phyloP scores from a whole-genome alignment of 2,329 filamentous ascomycete species.

The Epichloe hybrida region DNA sequence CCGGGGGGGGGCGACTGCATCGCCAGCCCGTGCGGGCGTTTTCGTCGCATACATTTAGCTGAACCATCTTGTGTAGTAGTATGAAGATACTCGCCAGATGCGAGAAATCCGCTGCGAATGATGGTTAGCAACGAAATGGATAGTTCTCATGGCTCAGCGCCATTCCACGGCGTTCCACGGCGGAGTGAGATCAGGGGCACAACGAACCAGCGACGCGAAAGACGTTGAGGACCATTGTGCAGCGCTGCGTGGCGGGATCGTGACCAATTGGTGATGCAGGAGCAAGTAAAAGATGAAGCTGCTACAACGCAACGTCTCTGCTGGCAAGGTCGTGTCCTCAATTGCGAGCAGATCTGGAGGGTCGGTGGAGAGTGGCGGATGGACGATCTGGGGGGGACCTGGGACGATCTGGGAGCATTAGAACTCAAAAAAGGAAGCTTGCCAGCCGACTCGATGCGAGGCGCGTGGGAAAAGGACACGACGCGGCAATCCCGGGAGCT shows the following conservation, averaged over 20 bases:
- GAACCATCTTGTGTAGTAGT: constrained; percentile 90
- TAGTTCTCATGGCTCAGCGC: constrained; percentile 6
- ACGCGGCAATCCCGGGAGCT: constrained; percentile 1
- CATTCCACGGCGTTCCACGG: not conserved
- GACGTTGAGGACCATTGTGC: constrained; percentile 38
- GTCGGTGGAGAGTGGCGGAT: not conserved
- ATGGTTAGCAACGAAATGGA: constrained; percentile 8
- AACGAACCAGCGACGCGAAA: constrained; percentile 43
- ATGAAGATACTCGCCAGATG: constrained; percentile 91
- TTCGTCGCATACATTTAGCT: constrained; percentile 56
- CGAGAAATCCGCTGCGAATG: constrained; percentile 74
- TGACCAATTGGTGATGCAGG: not conserved
- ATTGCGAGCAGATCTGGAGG: not conserved
- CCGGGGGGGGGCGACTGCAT: not conserved
- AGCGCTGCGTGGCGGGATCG: not conserved
- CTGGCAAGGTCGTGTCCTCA: not conserved
- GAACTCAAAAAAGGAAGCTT: not conserved
- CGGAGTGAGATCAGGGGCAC: not conserved
- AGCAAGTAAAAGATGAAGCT: not conserved
- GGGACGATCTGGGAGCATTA: too few species aligned
- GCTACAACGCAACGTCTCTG: not conserved
- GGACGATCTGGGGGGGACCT: not conserved
- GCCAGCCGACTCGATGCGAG: not conserved
- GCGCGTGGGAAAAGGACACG: constrained; percentile 6
- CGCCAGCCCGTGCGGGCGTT: constrained; percentile 4